phyloP scores from a whole-genome alignment of 257 asterid genomes.

The Capsicum chinense region DNA sequence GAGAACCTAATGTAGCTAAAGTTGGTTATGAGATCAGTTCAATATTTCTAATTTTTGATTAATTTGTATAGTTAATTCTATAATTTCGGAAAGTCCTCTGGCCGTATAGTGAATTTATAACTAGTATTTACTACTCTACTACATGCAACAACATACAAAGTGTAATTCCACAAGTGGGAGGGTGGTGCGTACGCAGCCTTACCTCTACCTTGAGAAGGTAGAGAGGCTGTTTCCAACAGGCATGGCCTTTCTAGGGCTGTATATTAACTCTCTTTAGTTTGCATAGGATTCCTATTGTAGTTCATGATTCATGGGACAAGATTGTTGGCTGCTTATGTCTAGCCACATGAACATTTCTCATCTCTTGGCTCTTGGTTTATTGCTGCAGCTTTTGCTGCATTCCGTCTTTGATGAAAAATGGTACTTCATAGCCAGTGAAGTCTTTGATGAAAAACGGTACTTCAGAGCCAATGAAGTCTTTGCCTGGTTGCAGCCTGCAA shows the following conservation, averaged over 20 bases:
- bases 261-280: neutral
- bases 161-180: too few species aligned
- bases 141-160: neutral
- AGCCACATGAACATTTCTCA: constrained; percentile 6
- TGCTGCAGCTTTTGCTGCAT: neutral
- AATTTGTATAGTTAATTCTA: neutral
- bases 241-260: neutral
- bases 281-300: neutral
- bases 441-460: neutral
- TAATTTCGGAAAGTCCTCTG: neutral
- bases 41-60: neutral
- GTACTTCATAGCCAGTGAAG: neutral
- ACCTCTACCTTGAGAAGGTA: too few species aligned
- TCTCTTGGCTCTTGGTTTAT: neutral
- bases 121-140: neutral
- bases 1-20: neutral
- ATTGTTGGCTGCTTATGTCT: neutral
- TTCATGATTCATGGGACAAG: neutral
- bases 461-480: neutral
- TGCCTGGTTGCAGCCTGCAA: neutral
- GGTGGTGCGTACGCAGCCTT: too few species aligned
- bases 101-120: neutral
- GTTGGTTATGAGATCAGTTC: neutral
- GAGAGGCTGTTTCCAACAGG: neutral
- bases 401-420: neutral